Percentiles rank a stretch among this genome's conserved stretches.
Evolutionary conservation across 495 filamentous ascomycete species (phyloP).

Genomic region (Talaromyces ruber): DNA sequence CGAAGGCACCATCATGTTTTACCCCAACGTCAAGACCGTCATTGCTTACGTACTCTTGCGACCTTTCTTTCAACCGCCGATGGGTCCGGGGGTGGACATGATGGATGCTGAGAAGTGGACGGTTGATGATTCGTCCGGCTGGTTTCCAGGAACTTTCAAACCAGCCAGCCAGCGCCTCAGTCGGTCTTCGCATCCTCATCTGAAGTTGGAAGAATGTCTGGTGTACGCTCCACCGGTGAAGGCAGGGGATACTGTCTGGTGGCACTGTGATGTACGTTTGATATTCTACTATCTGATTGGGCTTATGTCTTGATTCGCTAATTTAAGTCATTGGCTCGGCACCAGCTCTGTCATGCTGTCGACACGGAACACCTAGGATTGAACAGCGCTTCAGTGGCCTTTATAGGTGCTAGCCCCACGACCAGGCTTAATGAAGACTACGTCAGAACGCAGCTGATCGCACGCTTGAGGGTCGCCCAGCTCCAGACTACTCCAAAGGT

Average conservation of each 20-base stretch:
- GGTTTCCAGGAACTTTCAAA: slow-evolving; percentile 71
- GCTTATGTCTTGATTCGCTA: slow-evolving; percentile 18
- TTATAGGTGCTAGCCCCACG: slow-evolving; percentile 66
- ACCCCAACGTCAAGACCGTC: background rate
- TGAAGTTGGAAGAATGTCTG: slow-evolving; percentile 56
- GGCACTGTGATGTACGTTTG: slow-evolving; percentile 56
- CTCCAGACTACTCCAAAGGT: background rate
- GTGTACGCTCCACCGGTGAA: slow-evolving; percentile 57
- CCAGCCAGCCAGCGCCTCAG: slow-evolving; percentile 53
- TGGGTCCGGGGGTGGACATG: background rate
- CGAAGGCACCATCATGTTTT: background rate
- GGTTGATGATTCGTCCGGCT: background rate
- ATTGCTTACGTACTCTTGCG: background rate
- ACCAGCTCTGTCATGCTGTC: slow-evolving; percentile 31
- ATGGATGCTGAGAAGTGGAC: slow-evolving; percentile 1
- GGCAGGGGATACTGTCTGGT: slow-evolving; percentile 71
- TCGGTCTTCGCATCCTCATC: slow-evolving; percentile 53
- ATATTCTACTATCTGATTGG: background rate
- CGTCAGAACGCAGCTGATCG: background rate
- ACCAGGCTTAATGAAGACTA: slow-evolving; percentile 45
- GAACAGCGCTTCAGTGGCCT: slow-evolving; percentile 59
- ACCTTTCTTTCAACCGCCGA: slow-evolving; percentile 1
- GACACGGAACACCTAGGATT: slow-evolving; percentile 57
- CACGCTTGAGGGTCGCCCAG: background rate
- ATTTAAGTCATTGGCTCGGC: slow-evolving; percentile 15